Base-by-base conservation (phyloP, 768 basidiomycete genomes). In the Termitomyces heimii region DNA sequence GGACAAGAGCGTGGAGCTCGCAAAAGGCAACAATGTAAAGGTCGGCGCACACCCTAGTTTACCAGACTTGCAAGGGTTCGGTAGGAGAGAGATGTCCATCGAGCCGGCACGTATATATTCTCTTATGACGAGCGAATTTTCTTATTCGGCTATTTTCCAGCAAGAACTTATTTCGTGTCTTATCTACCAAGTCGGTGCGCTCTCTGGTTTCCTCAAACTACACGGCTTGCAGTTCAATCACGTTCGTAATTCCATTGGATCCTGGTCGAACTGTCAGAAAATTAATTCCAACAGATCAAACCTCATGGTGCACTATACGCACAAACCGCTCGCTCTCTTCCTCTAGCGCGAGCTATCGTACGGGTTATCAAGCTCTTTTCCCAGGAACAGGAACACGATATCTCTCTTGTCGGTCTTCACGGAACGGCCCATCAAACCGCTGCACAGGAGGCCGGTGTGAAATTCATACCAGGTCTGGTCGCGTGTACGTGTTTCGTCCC, bases 31-130 rank as follows among this genome's bases (percentile, higher is more conserved):
- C 63, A 72, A 73, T 22, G 83, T 87, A 29, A 69, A 72, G 28
- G 75, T 85, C n/a, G 86, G 87, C 0, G 86, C 86, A 8, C 86
- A 88, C 62, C 86, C 86, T 1, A 83, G 81, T 22, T 75, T 85
- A 26, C 86, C 76, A 12, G 85, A 88, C 66, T 66, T 77, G 20
- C 84, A 85, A 63, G 85, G 85, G 0, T 87, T 87, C 56, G 86
- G 86, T 5, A 68, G 85, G 20, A 73, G 85, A 32, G 85, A 86
- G 62, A 82, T 88, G 82, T 75, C 73, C 0, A 78, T 86, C 56
- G 77, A 79, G 54, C 78, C 83, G 2, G 85, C 86, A 58, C 45
- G 77, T n/a, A n/a, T n/a, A n/a, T n/a, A n/a, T n/a, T n/a, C n/a
- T n/a, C n/a, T n/a, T n/a, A n/a, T n/a, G n/a, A n/a, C n/a, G n/a